Conservation (phyloP, 345 rosid species). For the Bruguiera gymnorhiza region DNA sequence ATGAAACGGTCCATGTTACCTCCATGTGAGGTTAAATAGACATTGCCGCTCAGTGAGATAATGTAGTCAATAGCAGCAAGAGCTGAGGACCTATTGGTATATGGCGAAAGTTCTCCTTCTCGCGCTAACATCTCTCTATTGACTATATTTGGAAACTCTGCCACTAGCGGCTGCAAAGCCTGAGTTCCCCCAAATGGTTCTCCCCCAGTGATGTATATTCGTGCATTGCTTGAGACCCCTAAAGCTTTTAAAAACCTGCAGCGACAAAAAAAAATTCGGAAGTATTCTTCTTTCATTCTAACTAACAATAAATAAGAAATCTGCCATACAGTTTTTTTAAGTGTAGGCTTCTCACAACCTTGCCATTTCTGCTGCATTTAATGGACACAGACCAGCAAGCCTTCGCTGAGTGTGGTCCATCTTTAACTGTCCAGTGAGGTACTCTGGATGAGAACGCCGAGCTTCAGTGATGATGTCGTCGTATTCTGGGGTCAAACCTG, state of each 20-base stretch:
- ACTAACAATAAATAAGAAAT: neutral
- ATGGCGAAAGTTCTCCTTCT: constrained; percentile 57
- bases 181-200: constrained; percentile 64
- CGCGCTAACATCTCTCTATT: constrained; percentile 53
- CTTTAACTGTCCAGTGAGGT: constrained; percentile 16
- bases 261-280: constrained; percentile 4
- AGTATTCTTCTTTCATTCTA: neutral
- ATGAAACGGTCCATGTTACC: constrained; percentile 81
- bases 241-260: constrained; percentile 62
- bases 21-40: constrained; percentile 78
- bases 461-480: constrained; percentile 41
- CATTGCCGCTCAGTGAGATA: constrained; percentile 61
- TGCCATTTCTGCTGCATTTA: constrained; percentile 58
- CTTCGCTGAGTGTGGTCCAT: constrained; percentile 45
- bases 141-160: constrained; percentile 50
- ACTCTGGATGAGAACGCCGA: constrained; percentile 22
- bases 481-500: constrained; percentile 54
- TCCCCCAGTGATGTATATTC: constrained; percentile 67
- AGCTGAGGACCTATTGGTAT: constrained; percentile 51
- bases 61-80: constrained; percentile 75
- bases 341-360: constrained; percentile 28
- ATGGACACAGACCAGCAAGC: constrained; percentile 67
- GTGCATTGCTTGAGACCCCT: constrained; percentile 54
- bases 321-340: neutral
- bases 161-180: constrained; percentile 54